Evolutionary conservation across 768 basidiomycete genomes (phyloP).

Genomic region (Trametes gibbosa): DNA sequence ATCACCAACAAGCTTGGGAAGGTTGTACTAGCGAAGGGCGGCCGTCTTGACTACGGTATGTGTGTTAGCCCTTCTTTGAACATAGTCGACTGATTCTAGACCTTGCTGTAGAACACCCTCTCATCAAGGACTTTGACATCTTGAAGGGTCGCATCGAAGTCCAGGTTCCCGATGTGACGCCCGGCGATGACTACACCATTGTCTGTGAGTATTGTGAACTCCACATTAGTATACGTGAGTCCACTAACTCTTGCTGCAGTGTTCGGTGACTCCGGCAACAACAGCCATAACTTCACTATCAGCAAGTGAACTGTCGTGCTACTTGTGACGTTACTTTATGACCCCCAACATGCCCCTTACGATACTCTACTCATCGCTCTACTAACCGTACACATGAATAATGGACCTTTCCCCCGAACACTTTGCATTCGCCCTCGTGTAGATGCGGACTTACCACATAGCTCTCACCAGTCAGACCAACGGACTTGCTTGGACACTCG

Average conservation of each 20-base stretch:
- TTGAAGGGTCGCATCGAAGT: constrained; percentile 35
- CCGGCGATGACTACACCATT: constrained; percentile 36
- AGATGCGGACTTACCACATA: neutral
- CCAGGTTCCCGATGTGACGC: constrained; percentile 36
- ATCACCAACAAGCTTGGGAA: constrained; percentile 39
- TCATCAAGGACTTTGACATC: constrained; percentile 38
- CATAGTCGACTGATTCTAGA: neutral
- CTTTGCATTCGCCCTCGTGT: neutral
- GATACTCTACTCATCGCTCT: neutral
- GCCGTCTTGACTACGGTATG: constrained; percentile 34
- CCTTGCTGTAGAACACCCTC: constrained; percentile 26
- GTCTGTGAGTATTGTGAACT: constrained; percentile 37
- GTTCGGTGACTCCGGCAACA: constrained; percentile 49
- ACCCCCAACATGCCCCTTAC: constrained; percentile 4
- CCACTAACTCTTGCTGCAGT: constrained; percentile 29
- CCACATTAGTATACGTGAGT: neutral
- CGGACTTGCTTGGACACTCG: neutral
- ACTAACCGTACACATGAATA: constrained; percentile 4
- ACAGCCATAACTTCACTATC: constrained; percentile 40
- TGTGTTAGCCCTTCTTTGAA: too few species aligned
- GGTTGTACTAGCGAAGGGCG: constrained; percentile 28
- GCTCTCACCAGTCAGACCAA: neutral
- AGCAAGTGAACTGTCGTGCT: neutral
- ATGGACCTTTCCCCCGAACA: constrained; percentile 5
- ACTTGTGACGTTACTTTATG: neutral